phyloP scores from a whole-genome alignment of 2,329 filamentous ascomycete species.

The Xylariaceae sp. region DNA sequence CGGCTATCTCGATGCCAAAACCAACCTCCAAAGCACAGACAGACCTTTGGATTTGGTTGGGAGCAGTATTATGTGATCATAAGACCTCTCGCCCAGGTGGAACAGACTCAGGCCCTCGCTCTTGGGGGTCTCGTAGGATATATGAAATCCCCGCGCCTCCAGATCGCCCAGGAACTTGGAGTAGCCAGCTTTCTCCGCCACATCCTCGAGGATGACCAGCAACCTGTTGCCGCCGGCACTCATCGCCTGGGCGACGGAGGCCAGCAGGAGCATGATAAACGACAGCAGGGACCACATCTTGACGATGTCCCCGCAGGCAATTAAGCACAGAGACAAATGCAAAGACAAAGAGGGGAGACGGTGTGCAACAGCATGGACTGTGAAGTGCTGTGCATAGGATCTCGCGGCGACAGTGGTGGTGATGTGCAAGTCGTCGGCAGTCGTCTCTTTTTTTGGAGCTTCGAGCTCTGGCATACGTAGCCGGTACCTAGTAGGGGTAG shows the following conservation, averaged over 20 bases:
- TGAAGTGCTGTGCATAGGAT: too few species aligned
- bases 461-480: slow-evolving; percentile 26
- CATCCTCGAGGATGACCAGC: slow-evolving; percentile 79
- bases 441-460: too few species aligned
- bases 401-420: too few species aligned
- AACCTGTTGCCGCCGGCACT: slow-evolving; percentile 74
- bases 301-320: slow-evolving; percentile 11
- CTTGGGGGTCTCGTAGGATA: slow-evolving; percentile 79
- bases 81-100: slow-evolving; percentile 76
- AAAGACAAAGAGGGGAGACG: too few species aligned
- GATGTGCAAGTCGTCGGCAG: not conserved
- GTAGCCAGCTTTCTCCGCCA: slow-evolving; percentile 72
- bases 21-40: slow-evolving; percentile 6
- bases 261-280: slow-evolving; percentile 59
- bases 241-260: slow-evolving; percentile 62
- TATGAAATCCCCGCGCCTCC: slow-evolving; percentile 66
- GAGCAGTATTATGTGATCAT: slow-evolving; percentile 85
- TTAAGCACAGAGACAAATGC: too few species aligned
- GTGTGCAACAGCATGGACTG: too few species aligned
- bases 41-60: slow-evolving; percentile 84
- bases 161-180: slow-evolving; percentile 72
- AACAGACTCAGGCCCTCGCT: slow-evolving; percentile 71
- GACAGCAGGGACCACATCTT: slow-evolving; percentile 71
- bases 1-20: slow-evolving; percentile 2
- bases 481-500: slow-evolving; percentile 25